Base-by-base conservation (phyloP, 768 basidiomycete species). In the Phylloporus sp. region DNA sequence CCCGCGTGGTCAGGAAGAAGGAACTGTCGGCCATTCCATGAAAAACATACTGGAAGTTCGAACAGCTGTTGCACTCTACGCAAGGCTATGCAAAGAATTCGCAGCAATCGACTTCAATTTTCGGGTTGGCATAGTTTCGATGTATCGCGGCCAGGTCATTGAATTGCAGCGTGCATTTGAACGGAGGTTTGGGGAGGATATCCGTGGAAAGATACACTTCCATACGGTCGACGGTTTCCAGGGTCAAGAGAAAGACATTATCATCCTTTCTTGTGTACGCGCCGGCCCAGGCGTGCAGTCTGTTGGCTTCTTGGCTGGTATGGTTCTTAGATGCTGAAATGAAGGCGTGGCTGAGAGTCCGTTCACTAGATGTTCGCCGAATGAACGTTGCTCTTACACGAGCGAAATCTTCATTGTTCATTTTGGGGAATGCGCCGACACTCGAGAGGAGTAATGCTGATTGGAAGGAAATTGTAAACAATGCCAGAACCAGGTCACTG, bases 341-440 rank as follows among this genome's bases (percentile, higher is more conserved):
- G 31, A 36, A 42, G 11, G 43, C 14, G 3, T 27, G 15, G 29
- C 44, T 56, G 13, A 56, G 28, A 46, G 22, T 33, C 9, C 5
- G 14, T 28, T 23, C 37, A 13, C 28, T 48, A 81, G 88, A 95
- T 64, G 64, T 75, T 18, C 83, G 94, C 35, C 84, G 95, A 35
- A 95, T 98, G 89, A 98, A 99, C 65, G 95, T 99, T n/a, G 94
- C 94, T 23, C 70, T 99, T 21, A 99, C 95, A n/a, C 83, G 96
- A 57, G 91, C 95, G 3, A 89, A 86, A 58, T 91, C 91, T 7
- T 96, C 95, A 9, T 69, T 99, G 3, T 99, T 93, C 65, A 83
- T 99, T 45, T 75, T 99, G 24, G 96, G 96, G 7, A 84, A 98
- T 65, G 85, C 84, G 11, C 71, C 90, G 7, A 98, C 94, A 2